Conservation (phyloP, 2,329 filamentous ascomycete genomes). For the Sporothrix luriei region DNA sequence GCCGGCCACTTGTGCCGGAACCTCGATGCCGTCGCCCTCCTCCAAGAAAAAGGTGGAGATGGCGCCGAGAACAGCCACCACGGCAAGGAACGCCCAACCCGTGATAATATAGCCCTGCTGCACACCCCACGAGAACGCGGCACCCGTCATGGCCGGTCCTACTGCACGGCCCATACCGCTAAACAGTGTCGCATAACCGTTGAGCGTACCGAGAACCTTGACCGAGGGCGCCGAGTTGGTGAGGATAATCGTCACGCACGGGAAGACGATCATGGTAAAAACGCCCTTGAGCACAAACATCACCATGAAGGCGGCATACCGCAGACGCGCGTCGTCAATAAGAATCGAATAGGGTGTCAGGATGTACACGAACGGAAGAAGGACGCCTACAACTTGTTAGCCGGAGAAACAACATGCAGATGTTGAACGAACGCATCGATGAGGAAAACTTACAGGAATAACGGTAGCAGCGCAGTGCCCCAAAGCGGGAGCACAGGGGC, state of each 20-base stretch:
- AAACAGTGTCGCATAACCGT: constrained; percentile 84
- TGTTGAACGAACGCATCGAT: not conserved
- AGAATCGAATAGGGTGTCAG: constrained; percentile 80
- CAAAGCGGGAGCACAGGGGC: constrained; percentile 68
- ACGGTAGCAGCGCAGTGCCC: constrained; percentile 73
- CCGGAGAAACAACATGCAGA: constrained; percentile 8
- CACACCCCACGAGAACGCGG: constrained; percentile 74
- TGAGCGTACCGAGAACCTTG: constrained; percentile 79
- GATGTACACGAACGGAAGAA: constrained; percentile 76
- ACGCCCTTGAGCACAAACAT: constrained; percentile 76
- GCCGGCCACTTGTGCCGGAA: constrained; percentile 38
- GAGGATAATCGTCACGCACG: constrained; percentile 84
- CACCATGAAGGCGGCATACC: constrained; percentile 64
- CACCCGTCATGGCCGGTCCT: constrained; percentile 75
- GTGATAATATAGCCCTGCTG: constrained; percentile 74
- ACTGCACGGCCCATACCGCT: constrained; percentile 76
- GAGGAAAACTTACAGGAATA: constrained; percentile 52
- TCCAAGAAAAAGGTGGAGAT: constrained; percentile 74
- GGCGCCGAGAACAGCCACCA: constrained; percentile 64
- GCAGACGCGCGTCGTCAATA: constrained; percentile 50
- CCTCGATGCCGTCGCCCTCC: constrained; percentile 69
- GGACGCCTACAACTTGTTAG: constrained; percentile 49
- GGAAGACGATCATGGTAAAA: constrained; percentile 81
- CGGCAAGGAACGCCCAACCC: constrained; percentile 78
- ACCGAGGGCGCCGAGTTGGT: constrained; percentile 82